A percentile compares a stretch with the other conserved stretches of the same genome.
Evolutionary conservation across 106 monocot species (phyloP).

Genomic region (Narthecium ossifragum): DNA sequence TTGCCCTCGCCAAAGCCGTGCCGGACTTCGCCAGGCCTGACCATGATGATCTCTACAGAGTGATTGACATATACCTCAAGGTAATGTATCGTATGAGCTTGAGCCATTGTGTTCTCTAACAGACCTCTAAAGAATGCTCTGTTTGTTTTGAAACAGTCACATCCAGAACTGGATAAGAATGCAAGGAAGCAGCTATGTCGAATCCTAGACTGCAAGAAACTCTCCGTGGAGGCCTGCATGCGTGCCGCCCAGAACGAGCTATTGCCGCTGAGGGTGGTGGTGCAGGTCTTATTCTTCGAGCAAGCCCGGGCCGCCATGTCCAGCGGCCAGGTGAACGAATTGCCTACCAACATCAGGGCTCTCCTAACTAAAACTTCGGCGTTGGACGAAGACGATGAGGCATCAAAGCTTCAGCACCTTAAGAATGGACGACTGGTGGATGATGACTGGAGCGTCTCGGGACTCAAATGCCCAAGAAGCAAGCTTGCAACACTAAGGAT

Average conservation of each 20-base stretch:
- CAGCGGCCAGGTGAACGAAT: slow-evolving; percentile 25
- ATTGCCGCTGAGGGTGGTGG: slow-evolving; percentile 71
- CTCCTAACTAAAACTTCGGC: slow-evolving; percentile 26
- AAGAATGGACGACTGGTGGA: slow-evolving; percentile 1
- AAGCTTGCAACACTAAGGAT: slow-evolving; percentile 63
- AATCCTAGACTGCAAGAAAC: slow-evolving; percentile 77
- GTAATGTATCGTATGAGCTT: slow-evolving; percentile 26
- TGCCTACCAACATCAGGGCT: slow-evolving; percentile 40
- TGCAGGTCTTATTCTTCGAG: slow-evolving; percentile 86
- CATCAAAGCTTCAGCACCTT: neutral
- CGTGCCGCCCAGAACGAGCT: slow-evolving; percentile 82
- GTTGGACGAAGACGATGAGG: slow-evolving; percentile 7
- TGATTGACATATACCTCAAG: slow-evolving; percentile 67
- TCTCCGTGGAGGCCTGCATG: slow-evolving; percentile 69
- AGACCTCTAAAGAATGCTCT: too few relatives aligned
- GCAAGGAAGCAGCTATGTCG: slow-evolving; percentile 59
- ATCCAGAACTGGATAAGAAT: slow-evolving; percentile 57
- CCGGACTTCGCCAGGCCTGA: slow-evolving; percentile 71
- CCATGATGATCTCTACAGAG: slow-evolving; percentile 81
- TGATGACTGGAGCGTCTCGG: slow-evolving; percentile 42
- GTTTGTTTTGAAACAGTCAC: slow-evolving; percentile 57
- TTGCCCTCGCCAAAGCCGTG: slow-evolving; percentile 53
- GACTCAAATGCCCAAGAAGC: slow-evolving; percentile 19
- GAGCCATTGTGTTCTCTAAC: too few relatives aligned
- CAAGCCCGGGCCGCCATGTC: slow-evolving; percentile 46